These are phyloP conservation scores for Nymphaea thermarum DNA, from an alignment of 164 flowering plant species.

Conservation along the genomic window DNA sequence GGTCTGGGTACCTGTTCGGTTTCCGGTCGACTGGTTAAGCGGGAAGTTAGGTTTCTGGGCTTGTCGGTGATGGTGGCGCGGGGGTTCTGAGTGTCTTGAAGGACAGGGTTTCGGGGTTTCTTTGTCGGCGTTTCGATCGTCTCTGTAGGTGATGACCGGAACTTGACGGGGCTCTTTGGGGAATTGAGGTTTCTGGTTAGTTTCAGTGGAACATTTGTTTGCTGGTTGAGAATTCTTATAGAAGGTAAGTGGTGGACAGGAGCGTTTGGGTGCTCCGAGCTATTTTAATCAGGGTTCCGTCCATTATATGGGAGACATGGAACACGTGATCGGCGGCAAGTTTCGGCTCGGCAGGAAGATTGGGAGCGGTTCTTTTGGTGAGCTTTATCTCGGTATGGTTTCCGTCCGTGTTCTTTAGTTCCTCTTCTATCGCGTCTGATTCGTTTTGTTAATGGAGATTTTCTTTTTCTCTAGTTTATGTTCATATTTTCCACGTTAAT, in stretches of 20 bases:
- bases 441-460: not conserved
- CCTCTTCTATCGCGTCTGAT: not conserved
- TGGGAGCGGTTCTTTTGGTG: constrained; percentile 74
- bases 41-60: not conserved
- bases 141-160: not conserved
- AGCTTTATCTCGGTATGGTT: constrained; percentile 51
- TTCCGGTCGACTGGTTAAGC: not conserved
- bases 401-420: not conserved
- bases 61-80: no score
- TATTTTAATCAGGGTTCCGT: no score
- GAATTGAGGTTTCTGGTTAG: not conserved
- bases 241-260: not conserved
- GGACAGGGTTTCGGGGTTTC: not conserved
- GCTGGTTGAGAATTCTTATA: not conserved
- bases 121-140: not conserved
- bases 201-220: not conserved
- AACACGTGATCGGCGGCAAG: constrained; percentile 52
- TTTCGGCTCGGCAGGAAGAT: constrained; percentile 63
- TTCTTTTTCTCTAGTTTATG: not conserved
- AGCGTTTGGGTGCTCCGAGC: not conserved
- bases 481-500: not conserved
- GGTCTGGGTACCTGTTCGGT: not conserved
- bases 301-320: constrained; percentile 22
- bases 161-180: not conserved
- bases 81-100: not conserved